Percentiles rank a stretch among this genome's conserved stretches.
Conservation (phyloP, 164 flowering plant species). For the Santalum album region DNA sequence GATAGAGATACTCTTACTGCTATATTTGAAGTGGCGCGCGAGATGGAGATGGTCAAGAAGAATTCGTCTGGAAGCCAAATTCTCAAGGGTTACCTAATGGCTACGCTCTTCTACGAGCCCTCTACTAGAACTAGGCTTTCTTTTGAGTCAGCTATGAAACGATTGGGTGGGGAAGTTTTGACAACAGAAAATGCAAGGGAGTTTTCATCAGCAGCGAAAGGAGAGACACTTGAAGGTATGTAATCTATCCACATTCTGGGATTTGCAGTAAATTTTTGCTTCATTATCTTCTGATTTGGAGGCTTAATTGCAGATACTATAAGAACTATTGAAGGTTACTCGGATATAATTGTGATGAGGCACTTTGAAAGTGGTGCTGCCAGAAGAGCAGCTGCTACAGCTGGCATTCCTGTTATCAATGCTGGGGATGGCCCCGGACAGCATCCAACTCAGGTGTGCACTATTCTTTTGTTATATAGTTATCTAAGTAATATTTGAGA, state of each 20-base stretch:
- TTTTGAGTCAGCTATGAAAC: slow-evolving; percentile 96
- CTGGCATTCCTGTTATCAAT: slow-evolving; percentile 83
- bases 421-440: slow-evolving; percentile 99
- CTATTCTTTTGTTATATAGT: background rate
- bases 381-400: slow-evolving; percentile 75
- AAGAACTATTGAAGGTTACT: slow-evolving; percentile 92
- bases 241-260: background rate
- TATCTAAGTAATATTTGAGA: too few relatives aligned
- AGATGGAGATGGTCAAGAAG: slow-evolving; percentile 85
- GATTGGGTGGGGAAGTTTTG: slow-evolving; percentile 94
- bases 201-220: slow-evolving; percentile 97
- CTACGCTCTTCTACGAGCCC: slow-evolving; percentile 94
- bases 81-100: slow-evolving; percentile 87
- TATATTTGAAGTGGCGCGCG: slow-evolving; percentile 78
- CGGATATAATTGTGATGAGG: slow-evolving; percentile 94
- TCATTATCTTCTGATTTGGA: slow-evolving; percentile 4
- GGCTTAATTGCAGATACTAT: slow-evolving; percentile 64
- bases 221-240: slow-evolving; percentile 98
- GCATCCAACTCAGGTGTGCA: slow-evolving; percentile 87
- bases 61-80: slow-evolving; percentile 58
- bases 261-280: background rate
- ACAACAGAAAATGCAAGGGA: slow-evolving; percentile 98
- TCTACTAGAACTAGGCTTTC: slow-evolving; percentile 97
- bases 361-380: slow-evolving; percentile 99
- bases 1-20: slow-evolving; percentile 69